These are phyloP conservation scores for Cryomyces antarcticus DNA, from an alignment of 495 filamentous ascomycete genomes.

Conservation along the genomic window DNA sequence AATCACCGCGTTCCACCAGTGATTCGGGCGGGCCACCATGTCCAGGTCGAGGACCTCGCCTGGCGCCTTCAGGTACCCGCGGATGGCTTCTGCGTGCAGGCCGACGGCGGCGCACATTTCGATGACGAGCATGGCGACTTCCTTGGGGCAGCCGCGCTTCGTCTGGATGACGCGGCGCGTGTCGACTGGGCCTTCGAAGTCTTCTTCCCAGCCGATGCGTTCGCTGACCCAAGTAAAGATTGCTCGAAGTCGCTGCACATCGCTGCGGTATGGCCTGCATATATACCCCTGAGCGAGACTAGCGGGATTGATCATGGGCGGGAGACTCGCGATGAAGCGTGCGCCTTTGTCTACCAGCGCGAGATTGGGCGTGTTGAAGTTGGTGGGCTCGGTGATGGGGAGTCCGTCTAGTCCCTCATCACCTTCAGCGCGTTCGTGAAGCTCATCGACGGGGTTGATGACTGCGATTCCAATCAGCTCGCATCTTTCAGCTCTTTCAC, in stretches of 20 bases:
- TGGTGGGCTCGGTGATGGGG: slow-evolving; percentile 60
- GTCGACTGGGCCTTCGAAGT: slow-evolving; percentile 66
- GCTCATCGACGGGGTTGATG: slow-evolving; percentile 69
- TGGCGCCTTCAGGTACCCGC: slow-evolving; percentile 76
- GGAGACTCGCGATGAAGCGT: slow-evolving; percentile 74
- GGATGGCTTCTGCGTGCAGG: slow-evolving; percentile 62
- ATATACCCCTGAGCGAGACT: slow-evolving; percentile 80
- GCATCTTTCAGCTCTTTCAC: slow-evolving; percentile 74
- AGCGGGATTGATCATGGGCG: slow-evolving; percentile 67
- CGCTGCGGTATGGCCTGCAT: slow-evolving; percentile 84
- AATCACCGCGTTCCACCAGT: slow-evolving; percentile 96
- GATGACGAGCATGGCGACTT: slow-evolving; percentile 68
- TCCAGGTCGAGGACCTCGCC: slow-evolving; percentile 65
- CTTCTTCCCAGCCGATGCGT: slow-evolving; percentile 92
- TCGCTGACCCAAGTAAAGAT: slow-evolving; percentile 96
- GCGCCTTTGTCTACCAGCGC: slow-evolving; percentile 86
- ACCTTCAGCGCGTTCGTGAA: slow-evolving; percentile 69
- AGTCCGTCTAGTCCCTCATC: slow-evolving; percentile 76
- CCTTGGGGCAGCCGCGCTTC: slow-evolving; percentile 70
- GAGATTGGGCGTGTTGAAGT: slow-evolving; percentile 63
- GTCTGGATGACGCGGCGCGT: slow-evolving; percentile 63
- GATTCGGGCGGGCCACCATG: slow-evolving; percentile 61
- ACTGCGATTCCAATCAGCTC: slow-evolving; percentile 87
- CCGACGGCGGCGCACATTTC: slow-evolving; percentile 92
- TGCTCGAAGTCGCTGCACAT: slow-evolving; percentile 76